phyloP scores from a whole-genome alignment of 345 rosid species.

The Acer campestre region DNA sequence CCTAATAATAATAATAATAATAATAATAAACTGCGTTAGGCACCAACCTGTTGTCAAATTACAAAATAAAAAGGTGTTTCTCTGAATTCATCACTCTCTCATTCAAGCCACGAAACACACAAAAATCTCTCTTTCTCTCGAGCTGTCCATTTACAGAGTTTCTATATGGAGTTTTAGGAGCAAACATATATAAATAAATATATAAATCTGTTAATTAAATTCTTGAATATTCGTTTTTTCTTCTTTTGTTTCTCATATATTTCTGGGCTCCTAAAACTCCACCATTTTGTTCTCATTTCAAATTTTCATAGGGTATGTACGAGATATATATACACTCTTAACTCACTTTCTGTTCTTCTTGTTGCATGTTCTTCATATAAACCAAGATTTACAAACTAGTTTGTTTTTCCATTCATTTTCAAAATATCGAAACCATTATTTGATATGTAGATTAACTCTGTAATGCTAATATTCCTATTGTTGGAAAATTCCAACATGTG shows the following conservation, averaged over 20 bases:
- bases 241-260: conserved; percentile 1
- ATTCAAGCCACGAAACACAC: conserved; percentile 38
- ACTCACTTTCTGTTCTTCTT: background rate
- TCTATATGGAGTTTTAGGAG: conserved; percentile 36
- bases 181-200: background rate
- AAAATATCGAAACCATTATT: no score
- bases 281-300: background rate
- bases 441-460: no score
- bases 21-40: conserved; percentile 32
- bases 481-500: no score
- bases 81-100: conserved; percentile 32
- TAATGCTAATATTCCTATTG: no score
- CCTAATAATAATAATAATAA: no score
- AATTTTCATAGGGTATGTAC: conserved; percentile 16
- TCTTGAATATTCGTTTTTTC: conserved; percentile 1
- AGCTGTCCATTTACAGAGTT: background rate
- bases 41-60: conserved; percentile 33
- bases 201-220: no score
- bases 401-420: no score
- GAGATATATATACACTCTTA: background rate
- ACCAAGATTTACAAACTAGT: no score
- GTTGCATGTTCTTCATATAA: no score
- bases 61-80: conserved; percentile 28
- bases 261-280: conserved; percentile 31
- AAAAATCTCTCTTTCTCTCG: background rate